These are phyloP conservation scores for Rhododendron williamsianum DNA, from an alignment of 148 eudicot genomes.

Conservation along the genomic window DNA sequence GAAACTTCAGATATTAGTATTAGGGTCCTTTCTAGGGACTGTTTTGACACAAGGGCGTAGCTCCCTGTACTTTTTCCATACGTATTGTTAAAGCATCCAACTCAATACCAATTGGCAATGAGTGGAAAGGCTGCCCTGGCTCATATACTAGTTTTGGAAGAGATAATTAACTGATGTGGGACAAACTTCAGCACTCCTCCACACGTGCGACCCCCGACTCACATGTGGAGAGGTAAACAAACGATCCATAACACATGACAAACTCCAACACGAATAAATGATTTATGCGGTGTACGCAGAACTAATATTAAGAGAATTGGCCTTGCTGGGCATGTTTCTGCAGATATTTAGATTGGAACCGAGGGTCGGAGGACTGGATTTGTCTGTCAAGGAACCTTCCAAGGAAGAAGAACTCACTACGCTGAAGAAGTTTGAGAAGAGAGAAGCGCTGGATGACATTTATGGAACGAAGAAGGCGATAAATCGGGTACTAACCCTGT, in stretches of 20 bases:
- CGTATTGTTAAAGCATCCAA: too few relatives aligned
- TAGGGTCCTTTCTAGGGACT: background rate
- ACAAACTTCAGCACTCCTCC: too few relatives aligned
- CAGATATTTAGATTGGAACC: slow-evolving; percentile 90
- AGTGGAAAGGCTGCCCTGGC: too few relatives aligned
- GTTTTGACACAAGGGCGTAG: background rate
- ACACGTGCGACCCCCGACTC: too few relatives aligned
- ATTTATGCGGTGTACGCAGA: background rate
- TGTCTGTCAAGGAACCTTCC: slow-evolving; percentile 26
- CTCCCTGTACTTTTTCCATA: background rate
- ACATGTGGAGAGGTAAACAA: too few relatives aligned
- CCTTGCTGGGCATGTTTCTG: background rate
- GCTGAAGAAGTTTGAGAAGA: slow-evolving; percentile 23
- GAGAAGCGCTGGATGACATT: slow-evolving; percentile 17
- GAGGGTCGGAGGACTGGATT: slow-evolving; percentile 28
- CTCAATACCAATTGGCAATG: too few relatives aligned
- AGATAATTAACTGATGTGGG: too few relatives aligned
- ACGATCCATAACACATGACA: too few relatives aligned
- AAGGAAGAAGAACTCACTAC: slow-evolving; percentile 32
- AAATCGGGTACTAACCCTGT: slow-evolving; percentile 28
- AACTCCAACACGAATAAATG: too few relatives aligned
- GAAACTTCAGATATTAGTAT: background rate
- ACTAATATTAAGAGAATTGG: background rate
- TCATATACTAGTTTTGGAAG: too few relatives aligned
- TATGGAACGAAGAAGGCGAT: slow-evolving; percentile 37